phyloP scores from a whole-genome alignment of 1,139 yeast genomes.

The Taphrina wiesneri region DNA sequence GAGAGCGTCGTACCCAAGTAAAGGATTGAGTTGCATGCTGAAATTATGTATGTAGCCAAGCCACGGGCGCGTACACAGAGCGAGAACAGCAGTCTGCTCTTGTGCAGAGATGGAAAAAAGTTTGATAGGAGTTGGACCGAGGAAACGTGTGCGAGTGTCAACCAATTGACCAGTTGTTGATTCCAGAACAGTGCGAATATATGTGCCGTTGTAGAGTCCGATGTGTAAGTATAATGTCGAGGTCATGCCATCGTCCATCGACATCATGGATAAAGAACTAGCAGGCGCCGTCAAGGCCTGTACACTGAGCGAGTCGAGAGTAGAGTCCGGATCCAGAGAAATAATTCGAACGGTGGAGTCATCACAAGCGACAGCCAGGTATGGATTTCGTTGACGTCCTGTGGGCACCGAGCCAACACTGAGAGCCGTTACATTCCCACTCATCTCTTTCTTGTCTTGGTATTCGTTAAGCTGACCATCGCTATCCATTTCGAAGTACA shows the following conservation, averaged over 20 bases:
- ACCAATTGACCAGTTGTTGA: constrained; percentile 61
- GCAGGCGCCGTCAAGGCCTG: constrained; percentile 70
- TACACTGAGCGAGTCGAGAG: constrained; percentile 62
- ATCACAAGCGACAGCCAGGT: constrained; percentile 67
- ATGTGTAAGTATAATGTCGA: constrained; percentile 57
- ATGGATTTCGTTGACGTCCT: constrained; percentile 56
- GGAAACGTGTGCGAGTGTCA: constrained; percentile 69
- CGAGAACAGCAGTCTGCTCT: constrained; percentile 46
- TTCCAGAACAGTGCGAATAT: constrained; percentile 64
- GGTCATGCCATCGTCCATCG: constrained; percentile 45
- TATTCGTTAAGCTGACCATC: constrained; percentile 69
- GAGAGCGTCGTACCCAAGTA: constrained; percentile 44
- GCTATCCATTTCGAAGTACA: constrained; percentile 77
- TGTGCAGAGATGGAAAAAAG: constrained; percentile 49
- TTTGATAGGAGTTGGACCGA: constrained; percentile 66
- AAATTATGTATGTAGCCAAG: constrained; percentile 46
- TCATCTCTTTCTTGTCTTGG: constrained; percentile 61
- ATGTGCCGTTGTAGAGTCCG: constrained; percentile 81
- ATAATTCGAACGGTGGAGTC: constrained; percentile 72
- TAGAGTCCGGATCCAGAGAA: constrained; percentile 63
- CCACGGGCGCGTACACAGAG: constrained; percentile 51
- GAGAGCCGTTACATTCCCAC: constrained; percentile 56
- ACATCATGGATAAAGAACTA: constrained; percentile 53
- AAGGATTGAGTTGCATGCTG: constrained; percentile 45
- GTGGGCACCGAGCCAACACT: constrained; percentile 58